Percentiles rank a stretch among this genome's conserved stretches.
Conservation (phyloP, 2,329 filamentous ascomycete species). For the Beauveria scarabaeidicola region DNA sequence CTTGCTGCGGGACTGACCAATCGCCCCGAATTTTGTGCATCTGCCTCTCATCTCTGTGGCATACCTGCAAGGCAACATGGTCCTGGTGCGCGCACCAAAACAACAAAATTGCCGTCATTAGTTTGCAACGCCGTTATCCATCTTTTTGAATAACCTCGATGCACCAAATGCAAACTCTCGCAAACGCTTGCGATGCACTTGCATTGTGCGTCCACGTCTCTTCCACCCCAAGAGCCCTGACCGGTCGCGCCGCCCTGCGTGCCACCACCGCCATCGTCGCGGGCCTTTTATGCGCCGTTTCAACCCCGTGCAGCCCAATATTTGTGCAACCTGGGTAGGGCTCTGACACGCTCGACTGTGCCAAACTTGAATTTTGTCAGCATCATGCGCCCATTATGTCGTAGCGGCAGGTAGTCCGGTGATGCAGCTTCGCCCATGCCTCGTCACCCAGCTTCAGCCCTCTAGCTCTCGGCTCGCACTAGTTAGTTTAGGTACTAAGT, state of each 20-base stretch:
- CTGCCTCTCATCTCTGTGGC: not conserved
- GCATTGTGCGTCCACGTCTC: not conserved
- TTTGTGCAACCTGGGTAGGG: not conserved
- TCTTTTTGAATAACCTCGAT: not conserved
- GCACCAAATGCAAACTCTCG: not conserved
- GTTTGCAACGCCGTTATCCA: not conserved
- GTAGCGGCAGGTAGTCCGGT: not conserved
- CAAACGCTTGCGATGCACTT: not conserved
- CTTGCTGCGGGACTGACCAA: not conserved
- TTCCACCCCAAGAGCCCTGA: not conserved
- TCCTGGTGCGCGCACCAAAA: conserved; percentile 1
- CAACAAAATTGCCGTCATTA: not conserved
- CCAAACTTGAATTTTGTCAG: not conserved
- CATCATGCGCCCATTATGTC: conserved; percentile 1
- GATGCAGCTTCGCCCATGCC: not conserved
- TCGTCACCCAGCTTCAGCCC: not conserved
- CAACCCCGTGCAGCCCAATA: not conserved
- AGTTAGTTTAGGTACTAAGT: too few species aligned
- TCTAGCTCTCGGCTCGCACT: not conserved
- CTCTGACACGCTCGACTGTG: not conserved
- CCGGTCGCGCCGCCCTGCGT: not conserved
- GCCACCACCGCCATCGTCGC: not conserved
- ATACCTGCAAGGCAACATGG: conserved; percentile 1
- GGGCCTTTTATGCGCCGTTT: not conserved
- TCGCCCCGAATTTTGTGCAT: not conserved